Conservation (phyloP, 169 alveolate species). For the Miamiensis avidus region DNA sequence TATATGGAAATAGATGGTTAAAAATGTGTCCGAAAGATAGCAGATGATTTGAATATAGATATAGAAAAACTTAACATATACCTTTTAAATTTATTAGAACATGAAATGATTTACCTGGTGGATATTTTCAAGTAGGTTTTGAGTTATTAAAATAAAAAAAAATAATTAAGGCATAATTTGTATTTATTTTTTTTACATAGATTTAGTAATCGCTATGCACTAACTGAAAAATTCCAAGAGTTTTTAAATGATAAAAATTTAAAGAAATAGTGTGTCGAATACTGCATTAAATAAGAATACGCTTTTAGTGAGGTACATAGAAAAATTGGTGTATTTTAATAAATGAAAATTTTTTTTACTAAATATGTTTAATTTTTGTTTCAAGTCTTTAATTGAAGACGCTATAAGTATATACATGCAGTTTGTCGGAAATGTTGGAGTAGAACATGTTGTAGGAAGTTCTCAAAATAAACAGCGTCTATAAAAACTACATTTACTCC, state of each 20-base stretch:
- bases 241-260: too few species aligned
- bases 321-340: too few species aligned
- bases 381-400: not conserved
- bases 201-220: not conserved
- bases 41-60: constrained; percentile 13
- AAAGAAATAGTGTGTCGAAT: not conserved
- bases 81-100: not conserved
- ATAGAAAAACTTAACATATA: not conserved
- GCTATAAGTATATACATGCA: not conserved
- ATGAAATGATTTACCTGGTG: not conserved
- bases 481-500: too few species aligned
- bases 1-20: constrained; percentile 4
- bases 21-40: constrained; percentile 5
- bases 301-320: not conserved
- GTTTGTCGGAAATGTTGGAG: not conserved
- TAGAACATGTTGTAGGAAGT: not conserved
- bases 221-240: not conserved
- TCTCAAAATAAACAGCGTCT: not conserved
- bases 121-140: constrained; percentile 2
- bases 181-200: not conserved
- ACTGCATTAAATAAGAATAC: not conserved
- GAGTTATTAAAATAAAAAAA: not conserved
- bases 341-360: too few species aligned
- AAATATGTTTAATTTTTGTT: too few species aligned
- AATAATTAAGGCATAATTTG: too few species aligned